Percentiles rank a stretch among this genome's conserved stretches.
Evolutionary conservation across 2,329 filamentous ascomycete genomes (phyloP).

Genomic region (Huntiella decipiens): DNA sequence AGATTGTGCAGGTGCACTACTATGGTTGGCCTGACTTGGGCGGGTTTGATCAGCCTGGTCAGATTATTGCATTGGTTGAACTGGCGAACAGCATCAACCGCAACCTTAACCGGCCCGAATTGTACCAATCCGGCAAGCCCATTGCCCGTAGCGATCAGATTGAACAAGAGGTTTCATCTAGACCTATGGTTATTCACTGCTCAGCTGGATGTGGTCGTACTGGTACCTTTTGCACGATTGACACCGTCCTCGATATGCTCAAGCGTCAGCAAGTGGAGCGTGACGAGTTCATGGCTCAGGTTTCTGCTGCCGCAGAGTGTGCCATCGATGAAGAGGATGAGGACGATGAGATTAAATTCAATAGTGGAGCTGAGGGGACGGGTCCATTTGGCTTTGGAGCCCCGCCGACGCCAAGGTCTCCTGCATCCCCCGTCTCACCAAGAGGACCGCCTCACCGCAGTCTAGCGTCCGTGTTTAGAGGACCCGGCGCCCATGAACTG

Average conservation of each 20-base stretch:
- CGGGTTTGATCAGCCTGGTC: conserved; percentile 69
- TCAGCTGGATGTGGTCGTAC: conserved; percentile 91
- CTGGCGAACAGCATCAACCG: conserved; percentile 60
- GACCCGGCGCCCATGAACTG: background rate
- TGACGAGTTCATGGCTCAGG: conserved; percentile 11
- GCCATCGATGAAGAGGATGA: background rate
- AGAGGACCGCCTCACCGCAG: background rate
- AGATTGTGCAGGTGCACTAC: conserved; percentile 90
- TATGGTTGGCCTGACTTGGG: conserved; percentile 96
- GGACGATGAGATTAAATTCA: too few relatives aligned
- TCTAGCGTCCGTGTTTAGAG: conserved; percentile 1
- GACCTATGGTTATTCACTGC: conserved; percentile 83
- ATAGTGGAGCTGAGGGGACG: too few relatives aligned
- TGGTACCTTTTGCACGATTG: conserved; percentile 90
- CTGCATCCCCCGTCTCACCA: too few relatives aligned
- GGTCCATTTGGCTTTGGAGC: too few relatives aligned
- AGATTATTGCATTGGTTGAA: conserved; percentile 78
- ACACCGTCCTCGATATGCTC: conserved; percentile 89
- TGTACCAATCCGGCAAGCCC: conserved; percentile 15
- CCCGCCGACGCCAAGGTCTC: too few relatives aligned
- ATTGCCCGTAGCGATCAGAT: conserved; percentile 34
- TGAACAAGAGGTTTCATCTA: conserved; percentile 28
- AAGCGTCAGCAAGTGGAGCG: conserved; percentile 52
- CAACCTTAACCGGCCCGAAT: conserved; percentile 29
- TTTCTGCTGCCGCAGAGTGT: conserved; percentile 15